These are phyloP conservation scores for Cutaneotrichosporon dermatis DNA, from an alignment of 1,284 basidiomycete species.

Conservation along the genomic window DNA sequence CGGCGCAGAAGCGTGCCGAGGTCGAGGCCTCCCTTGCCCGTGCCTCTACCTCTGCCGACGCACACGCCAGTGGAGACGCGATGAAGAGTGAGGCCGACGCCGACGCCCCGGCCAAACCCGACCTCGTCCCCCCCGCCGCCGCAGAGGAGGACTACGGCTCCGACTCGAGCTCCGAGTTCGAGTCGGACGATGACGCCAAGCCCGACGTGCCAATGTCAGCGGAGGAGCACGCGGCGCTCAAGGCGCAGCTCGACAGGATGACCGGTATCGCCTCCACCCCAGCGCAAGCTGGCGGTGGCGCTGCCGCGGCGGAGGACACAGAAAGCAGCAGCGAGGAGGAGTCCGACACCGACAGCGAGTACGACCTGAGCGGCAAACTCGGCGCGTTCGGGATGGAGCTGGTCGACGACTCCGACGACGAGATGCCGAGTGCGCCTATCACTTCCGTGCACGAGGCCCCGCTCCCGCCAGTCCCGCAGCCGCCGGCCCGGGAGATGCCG, in stretches of 20 bases:
- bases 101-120: too few species aligned
- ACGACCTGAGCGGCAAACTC: conserved; percentile 6
- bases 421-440: conserved; percentile 21
- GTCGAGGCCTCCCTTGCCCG: too few species aligned
- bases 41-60: too few species aligned
- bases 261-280: too few species aligned
- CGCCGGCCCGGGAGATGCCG: conserved; percentile 42
- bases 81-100: background rate
- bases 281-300: too few species aligned
- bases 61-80: too few species aligned
- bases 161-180: conserved; percentile 32
- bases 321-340: conserved; percentile 13
- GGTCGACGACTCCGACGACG: conserved; percentile 25
- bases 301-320: too few species aligned
- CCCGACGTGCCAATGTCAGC: conserved; percentile 21
- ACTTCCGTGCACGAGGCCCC: conserved; percentile 47
- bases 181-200: conserved; percentile 18
- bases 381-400: conserved; percentile 24
- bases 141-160: conserved; percentile 7
- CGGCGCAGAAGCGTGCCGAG: conserved; percentile 33
- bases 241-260: conserved; percentile 25
- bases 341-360: conserved; percentile 11
- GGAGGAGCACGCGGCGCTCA: conserved; percentile 25
- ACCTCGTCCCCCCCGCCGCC: background rate
- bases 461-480: conserved; percentile 39